A percentile compares a stretch with the other conserved stretches of the same genome.
phyloP scores from a whole-genome alignment of 2,329 filamentous ascomycete species.

The Colletotrichum trifolii region DNA sequence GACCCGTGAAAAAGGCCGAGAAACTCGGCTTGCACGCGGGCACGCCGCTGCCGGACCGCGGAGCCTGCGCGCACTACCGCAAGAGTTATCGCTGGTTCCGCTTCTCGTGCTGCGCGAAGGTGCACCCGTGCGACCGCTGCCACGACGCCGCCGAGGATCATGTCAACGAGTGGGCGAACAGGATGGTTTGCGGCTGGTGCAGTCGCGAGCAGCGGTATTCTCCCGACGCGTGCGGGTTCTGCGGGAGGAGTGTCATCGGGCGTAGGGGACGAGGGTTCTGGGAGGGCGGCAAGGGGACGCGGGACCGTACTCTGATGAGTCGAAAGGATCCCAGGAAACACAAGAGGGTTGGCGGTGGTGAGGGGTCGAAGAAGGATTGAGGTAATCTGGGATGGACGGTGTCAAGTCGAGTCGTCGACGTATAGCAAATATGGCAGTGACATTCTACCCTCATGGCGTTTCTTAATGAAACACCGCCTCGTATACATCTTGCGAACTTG shows the following conservation, averaged over 20 bases:
- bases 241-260: conserved; percentile 76
- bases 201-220: conserved; percentile 84
- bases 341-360: conserved; percentile 65
- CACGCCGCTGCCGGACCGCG: conserved; percentile 63
- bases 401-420: too few relatives aligned
- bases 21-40: conserved; percentile 67
- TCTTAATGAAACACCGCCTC: too few relatives aligned
- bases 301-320: conserved; percentile 77
- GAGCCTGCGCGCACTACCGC: conserved; percentile 68
- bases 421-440: too few relatives aligned
- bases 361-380: conserved; percentile 49
- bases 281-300: conserved; percentile 88
- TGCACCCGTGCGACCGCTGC: conserved; percentile 76
- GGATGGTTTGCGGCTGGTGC: conserved; percentile 86
- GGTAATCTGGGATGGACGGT: not conserved
- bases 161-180: conserved; percentile 81
- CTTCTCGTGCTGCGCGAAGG: conserved; percentile 70
- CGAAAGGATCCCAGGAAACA: conserved; percentile 81
- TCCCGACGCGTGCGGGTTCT: conserved; percentile 80
- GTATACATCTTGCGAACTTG: too few relatives aligned
- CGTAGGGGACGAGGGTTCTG: conserved; percentile 78
- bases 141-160: conserved; percentile 80
- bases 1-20: conserved; percentile 59
- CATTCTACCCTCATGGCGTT: too few relatives aligned
- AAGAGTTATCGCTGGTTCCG: conserved; percentile 73